Evolutionary conservation across 2,329 filamentous ascomycete genomes (phyloP).

Genomic region (Cladosporium sp.): DNA sequence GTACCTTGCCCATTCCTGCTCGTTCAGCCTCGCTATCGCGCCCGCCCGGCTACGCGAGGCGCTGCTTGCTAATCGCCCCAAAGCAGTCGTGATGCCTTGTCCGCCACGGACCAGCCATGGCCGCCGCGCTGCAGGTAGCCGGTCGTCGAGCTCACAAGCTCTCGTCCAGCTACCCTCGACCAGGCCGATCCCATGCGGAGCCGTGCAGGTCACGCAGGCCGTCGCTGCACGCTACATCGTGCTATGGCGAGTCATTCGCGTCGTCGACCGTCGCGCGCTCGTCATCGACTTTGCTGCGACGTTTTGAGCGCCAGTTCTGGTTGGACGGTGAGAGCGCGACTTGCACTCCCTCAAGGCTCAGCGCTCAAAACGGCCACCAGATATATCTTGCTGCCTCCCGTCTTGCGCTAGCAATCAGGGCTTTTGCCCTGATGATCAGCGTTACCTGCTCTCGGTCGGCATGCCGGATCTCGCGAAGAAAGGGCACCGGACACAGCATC

Average conservation of each 20-base stretch:
- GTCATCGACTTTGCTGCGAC: conserved; percentile 9
- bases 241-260: conserved; percentile 17
- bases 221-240: conserved; percentile 6
- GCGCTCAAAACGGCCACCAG: not conserved
- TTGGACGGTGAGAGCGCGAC: conserved; percentile 1
- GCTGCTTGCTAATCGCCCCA: conserved; percentile 17
- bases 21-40: conserved; percentile 13
- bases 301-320: not conserved
- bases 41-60: conserved; percentile 1
- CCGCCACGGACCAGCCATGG: conserved; percentile 14
- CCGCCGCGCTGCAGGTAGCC: conserved; percentile 18
- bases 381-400: not conserved
- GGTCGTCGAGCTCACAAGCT: conserved; percentile 14
- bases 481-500: not conserved
- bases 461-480: conserved; percentile 5
- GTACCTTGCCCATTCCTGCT: not conserved
- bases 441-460: not conserved
- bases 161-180: conserved; percentile 2
- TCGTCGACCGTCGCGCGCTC: conserved; percentile 10
- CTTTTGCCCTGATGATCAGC: conserved; percentile 4
- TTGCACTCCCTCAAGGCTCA: not conserved
- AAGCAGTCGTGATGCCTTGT: conserved; percentile 11
- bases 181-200: conserved; percentile 7
- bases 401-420: not conserved
- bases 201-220: conserved; percentile 14